Conservation (phyloP, 2,329 filamentous ascomycete genomes). For the Pleoardoris graminearum region DNA sequence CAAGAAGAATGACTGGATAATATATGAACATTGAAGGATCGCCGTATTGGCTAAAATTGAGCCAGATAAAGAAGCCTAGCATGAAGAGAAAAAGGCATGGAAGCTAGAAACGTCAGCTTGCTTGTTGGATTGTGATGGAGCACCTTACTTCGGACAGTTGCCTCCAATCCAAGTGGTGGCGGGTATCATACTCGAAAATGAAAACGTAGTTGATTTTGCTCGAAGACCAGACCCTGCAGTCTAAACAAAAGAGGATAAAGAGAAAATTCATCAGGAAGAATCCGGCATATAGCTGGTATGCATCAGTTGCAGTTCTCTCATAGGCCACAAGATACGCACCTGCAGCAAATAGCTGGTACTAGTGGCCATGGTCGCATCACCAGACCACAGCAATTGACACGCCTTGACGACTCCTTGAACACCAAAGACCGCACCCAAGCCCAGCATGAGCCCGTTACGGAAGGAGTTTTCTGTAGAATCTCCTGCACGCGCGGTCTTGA, state of each 20-base stretch:
- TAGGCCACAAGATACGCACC: constrained; percentile 51
- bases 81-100: constrained; percentile 80
- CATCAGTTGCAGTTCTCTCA: constrained; percentile 54
- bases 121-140: accelerated
- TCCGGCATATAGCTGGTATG: constrained; percentile 76
- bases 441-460: constrained; percentile 56
- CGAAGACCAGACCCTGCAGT: constrained; percentile 79
- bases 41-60: constrained; percentile 79
- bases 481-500: constrained; percentile 62
- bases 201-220: constrained; percentile 95
- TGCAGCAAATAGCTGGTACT: constrained; percentile 64
- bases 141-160: constrained; percentile 70
- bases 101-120: constrained; percentile 54
- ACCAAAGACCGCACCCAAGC: constrained; percentile 49
- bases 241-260: constrained; percentile 80
- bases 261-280: constrained; percentile 85
- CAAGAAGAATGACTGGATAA: constrained; percentile 81
- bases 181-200: constrained; percentile 92
- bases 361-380: constrained; percentile 27
- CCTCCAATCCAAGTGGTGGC: constrained; percentile 86
- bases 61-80: constrained; percentile 80
- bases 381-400: constrained; percentile 30
- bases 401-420: constrained; percentile 50
- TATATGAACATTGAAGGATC: constrained; percentile 73
- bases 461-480: constrained; percentile 64